phyloP scores from a whole-genome alignment of 2,329 filamentous ascomycete genomes.

The Grosmannia penicillata region DNA sequence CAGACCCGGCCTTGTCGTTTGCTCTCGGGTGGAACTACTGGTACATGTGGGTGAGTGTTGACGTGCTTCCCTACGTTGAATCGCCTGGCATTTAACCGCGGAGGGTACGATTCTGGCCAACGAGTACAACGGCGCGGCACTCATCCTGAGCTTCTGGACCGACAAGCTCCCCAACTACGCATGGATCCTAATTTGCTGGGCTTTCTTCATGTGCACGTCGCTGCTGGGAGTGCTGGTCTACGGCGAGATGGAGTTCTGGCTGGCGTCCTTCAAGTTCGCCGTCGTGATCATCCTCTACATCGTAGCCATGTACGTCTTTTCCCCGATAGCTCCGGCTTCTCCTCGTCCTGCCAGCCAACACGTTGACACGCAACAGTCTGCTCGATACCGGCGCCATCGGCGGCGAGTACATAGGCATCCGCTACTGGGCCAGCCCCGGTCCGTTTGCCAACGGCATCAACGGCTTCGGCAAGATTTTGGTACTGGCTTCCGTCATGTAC shows the following conservation, averaged over 20 bases:
- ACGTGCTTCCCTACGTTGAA: too few species aligned
- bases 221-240: conserved; percentile 24
- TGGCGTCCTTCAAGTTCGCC: conserved; percentile 24
- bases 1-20: conserved; percentile 29
- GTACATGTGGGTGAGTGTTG: conserved; percentile 26
- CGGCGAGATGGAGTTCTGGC: conserved; percentile 30
- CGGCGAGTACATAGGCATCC: conserved; percentile 17
- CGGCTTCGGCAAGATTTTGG: conserved; percentile 26
- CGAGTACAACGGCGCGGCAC: conserved; percentile 11
- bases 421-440: conserved; percentile 31
- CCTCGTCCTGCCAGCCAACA: too few species aligned
- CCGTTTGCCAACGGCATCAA: conserved; percentile 37
- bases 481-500: conserved; percentile 15
- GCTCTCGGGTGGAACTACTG: conserved; percentile 35
- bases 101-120: conserved; percentile 8
- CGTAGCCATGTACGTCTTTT: conserved; percentile 25
- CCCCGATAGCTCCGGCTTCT: conserved; percentile 8
- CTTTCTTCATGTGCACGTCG: conserved; percentile 19
- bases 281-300: conserved; percentile 25
- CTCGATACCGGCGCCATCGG: conserved; percentile 23
- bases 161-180: conserved; percentile 27
- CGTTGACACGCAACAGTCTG: too few species aligned
- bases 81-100: too few species aligned
- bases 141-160: conserved; percentile 29
- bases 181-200: conserved; percentile 22